These are phyloP conservation scores for Xylaria sp. DNA, from an alignment of 2,329 filamentous ascomycete species.

Conservation along the genomic window DNA sequence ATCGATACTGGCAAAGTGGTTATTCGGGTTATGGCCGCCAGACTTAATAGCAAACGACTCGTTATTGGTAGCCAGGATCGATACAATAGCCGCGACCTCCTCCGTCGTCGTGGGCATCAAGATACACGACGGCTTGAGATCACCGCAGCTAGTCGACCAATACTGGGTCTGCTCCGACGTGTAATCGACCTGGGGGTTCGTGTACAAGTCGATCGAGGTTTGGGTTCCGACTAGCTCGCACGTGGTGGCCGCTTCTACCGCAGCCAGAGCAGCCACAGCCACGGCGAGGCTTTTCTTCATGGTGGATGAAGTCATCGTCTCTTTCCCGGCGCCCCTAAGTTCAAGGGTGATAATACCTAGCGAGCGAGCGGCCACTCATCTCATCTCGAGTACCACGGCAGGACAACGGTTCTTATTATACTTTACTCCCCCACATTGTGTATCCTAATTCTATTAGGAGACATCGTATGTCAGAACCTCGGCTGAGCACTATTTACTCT, in stretches of 20 bases:
- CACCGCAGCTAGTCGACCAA: slow-evolving; percentile 58
- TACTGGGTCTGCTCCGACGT: slow-evolving; percentile 55
- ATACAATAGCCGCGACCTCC: slow-evolving; percentile 65
- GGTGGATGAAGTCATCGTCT: slow-evolving; percentile 37
- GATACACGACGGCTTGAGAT: slow-evolving; percentile 60
- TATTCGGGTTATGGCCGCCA: slow-evolving; percentile 68
- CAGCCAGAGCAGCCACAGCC: slow-evolving; percentile 36
- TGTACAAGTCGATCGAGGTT: slow-evolving; percentile 51
- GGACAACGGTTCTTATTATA: slow-evolving; percentile 23
- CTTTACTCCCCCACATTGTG: neutral
- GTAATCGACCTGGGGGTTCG: slow-evolving; percentile 51
- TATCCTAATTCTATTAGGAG: too few species aligned
- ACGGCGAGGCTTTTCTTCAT: slow-evolving; percentile 36
- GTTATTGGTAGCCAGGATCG: slow-evolving; percentile 58
- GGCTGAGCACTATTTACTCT: neutral
- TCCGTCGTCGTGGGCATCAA: slow-evolving; percentile 59
- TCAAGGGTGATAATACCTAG: neutral
- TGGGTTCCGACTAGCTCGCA: slow-evolving; percentile 52
- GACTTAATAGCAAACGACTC: slow-evolving; percentile 66
- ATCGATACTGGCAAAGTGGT: slow-evolving; percentile 62
- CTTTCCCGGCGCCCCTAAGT: slow-evolving; percentile 9
- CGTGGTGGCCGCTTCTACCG: slow-evolving; percentile 45
- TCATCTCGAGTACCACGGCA: neutral
- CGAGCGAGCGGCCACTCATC: neutral
- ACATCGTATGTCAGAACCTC: slow-evolving; percentile 3